Evolutionary conservation across 2,329 filamentous ascomycete genomes (phyloP), one percentile per base, ranked within the genome.

Genomic region (Westerdykella aurantiaca): DNA sequence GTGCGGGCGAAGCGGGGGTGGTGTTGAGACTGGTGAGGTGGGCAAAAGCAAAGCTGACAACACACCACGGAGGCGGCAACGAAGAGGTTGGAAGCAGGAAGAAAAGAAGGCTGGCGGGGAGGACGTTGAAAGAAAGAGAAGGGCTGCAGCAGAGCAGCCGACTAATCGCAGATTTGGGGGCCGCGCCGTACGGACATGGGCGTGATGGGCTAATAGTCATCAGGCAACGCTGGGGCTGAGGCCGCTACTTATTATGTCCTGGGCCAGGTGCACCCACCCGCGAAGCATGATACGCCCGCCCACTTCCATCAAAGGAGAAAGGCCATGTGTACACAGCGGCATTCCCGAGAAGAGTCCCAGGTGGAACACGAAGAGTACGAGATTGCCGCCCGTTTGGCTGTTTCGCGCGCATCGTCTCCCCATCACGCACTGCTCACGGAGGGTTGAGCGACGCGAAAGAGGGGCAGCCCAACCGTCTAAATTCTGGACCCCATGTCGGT

Each of bases 211-310:
- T 21, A 33, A 35, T 46, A 48, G 48, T 53, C 45, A 51, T 47
- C 51, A 52, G 52, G 52, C 52, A 56, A 41, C 51, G 47, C 50
- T 34, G 51, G 49, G 50, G 51, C 51, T 53, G 51, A 53, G 25
- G 47, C 25, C 38, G 5, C 22, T 35, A 41, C 34, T 41, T 38
- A 45, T 35, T 21, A 21, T 21, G 18, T 21, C 18, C 18, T 21
- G 41, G 34, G 39, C 44, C 17, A 14, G n/a, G 9, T 16, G n/a
- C 31, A 33, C 31, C 31, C 18, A 21, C 18, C n/a, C n/a, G n/a
- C n/a, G n/a, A n/a, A n/a, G n/a, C n/a, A 31, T n/a, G 29, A 31
- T 31, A n/a, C n/a, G n/a, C n/a, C n/a, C 29, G 29, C 29, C 18
- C 18, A 21, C 18, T 21, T 21, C 18, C 18, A 21, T 6, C 18